Evolutionary conservation across 805 yeast species (phyloP).

Genomic region (Candida piceae): DNA sequence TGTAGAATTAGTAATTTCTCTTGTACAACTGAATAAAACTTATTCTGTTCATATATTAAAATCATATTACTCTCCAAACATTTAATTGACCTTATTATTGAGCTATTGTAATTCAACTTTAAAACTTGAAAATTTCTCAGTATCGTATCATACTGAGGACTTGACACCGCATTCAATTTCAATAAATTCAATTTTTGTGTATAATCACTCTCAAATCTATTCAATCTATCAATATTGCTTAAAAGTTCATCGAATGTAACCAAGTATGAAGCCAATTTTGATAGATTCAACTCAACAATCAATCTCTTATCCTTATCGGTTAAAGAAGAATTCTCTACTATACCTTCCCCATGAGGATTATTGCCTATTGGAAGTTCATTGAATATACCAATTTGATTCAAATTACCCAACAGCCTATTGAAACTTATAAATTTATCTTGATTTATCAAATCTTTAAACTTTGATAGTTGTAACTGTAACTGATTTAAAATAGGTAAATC

Average conservation of each 20-base stretch:
- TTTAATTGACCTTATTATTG: slow-evolving; percentile 14
- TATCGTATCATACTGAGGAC: background rate
- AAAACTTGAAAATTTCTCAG: slow-evolving; percentile 8
- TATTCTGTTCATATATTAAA: slow-evolving; percentile 15
- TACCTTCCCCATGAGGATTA: no score
- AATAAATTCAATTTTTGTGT: slow-evolving; percentile 3
- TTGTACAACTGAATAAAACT: slow-evolving; percentile 9
- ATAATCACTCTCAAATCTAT: slow-evolving; percentile 9
- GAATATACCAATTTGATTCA: slow-evolving; percentile 6
- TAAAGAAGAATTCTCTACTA: slow-evolving; percentile 1
- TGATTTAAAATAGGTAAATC: slow-evolving; percentile 5
- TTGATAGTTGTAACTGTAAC: slow-evolving; percentile 1
- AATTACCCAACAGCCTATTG: slow-evolving; percentile 2
- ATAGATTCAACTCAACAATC: slow-evolving; percentile 11
- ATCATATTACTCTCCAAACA: slow-evolving; percentile 15
- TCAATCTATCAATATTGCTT: slow-evolving; percentile 3
- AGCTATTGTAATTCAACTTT: slow-evolving; percentile 7
- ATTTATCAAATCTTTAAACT: slow-evolving; percentile 3
- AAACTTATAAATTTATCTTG: no score
- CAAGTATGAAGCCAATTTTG: slow-evolving; percentile 5
- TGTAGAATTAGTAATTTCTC: no score
- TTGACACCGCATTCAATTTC: slow-evolving; percentile 5
- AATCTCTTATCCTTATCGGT: slow-evolving; percentile 9
- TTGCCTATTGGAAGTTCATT: no score
- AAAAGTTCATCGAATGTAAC: slow-evolving; percentile 10